Evolutionary conservation across 805 yeast species (phyloP).

Genomic region (Saturnispora halmiae): DNA sequence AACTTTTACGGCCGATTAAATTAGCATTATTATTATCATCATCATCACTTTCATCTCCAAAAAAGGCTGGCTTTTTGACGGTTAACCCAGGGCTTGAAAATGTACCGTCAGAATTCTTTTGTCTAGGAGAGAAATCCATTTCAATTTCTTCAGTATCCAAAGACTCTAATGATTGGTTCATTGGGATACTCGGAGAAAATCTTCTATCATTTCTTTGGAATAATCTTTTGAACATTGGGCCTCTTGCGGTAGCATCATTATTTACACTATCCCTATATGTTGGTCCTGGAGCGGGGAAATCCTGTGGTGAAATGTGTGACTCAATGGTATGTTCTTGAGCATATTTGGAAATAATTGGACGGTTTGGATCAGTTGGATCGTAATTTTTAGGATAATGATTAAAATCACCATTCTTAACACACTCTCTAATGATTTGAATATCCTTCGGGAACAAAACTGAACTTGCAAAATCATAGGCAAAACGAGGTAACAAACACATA

Average conservation of each 20-base stretch:
- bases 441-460: slow-evolving; percentile 54
- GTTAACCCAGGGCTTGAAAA: slow-evolving; percentile 27
- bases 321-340: slow-evolving; percentile 28
- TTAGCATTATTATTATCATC: slow-evolving; percentile 3
- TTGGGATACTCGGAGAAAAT: slow-evolving; percentile 26
- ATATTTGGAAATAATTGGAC: slow-evolving; percentile 44
- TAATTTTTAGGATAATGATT: slow-evolving; percentile 55
- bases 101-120: slow-evolving; percentile 21
- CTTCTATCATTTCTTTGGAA: slow-evolving; percentile 22
- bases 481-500: slow-evolving; percentile 58
- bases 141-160: slow-evolving; percentile 44
- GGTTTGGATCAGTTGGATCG: slow-evolving; percentile 75
- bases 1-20: slow-evolving; percentile 14
- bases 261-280: slow-evolving; percentile 29
- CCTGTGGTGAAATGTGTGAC: slow-evolving; percentile 13
- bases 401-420: slow-evolving; percentile 58
- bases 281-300: slow-evolving; percentile 13
- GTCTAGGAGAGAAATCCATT: slow-evolving; percentile 31
- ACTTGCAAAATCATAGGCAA: slow-evolving; percentile 46
- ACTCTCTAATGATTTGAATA: slow-evolving; percentile 65
- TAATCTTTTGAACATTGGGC: slow-evolving; percentile 32
- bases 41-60: slow-evolving; percentile 10
- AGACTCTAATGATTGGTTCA: slow-evolving; percentile 29
- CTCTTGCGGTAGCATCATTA: slow-evolving; percentile 30
- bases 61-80: slow-evolving; percentile 18